Base-by-base conservation (phyloP, 2,329 filamentous ascomycete species). In the Penicillium sp. region DNA sequence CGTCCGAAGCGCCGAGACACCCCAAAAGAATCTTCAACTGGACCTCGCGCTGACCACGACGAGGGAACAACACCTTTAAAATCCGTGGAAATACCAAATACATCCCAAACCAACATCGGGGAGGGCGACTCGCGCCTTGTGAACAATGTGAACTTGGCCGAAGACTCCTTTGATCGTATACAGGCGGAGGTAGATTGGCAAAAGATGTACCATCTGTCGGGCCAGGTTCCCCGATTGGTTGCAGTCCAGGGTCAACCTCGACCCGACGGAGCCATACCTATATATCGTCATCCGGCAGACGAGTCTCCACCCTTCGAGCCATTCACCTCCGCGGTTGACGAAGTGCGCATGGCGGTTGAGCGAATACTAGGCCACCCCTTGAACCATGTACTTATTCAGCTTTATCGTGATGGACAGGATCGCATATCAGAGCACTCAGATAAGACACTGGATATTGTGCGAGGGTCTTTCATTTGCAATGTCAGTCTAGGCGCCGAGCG, bases 371-470 rank as follows among this genome's bases (percentile, higher is more conserved):
- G 90, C 0, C 94, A 97, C 68, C 78, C 84, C 0, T 77, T 99
- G 42, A 99, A 99, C 69, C 94, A 99, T 71, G 93, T 88, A 1
- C 78, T 99, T 48, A 95, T 99, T 46, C 94, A 99, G 70, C 84
- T 92, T 57, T 99, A 99, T 70, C 90, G 94, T n/a, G 83, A 84
- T 65, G 91, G 93, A 3, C 86, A 85, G 48, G 94, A 99, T 75
- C 91, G 91, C 71, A 99, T 99, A 61, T 94, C 91, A 0, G 94
- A 99, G 71, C 94, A 99, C 71, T 95, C 91, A 40, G 94, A 99
- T 73, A 99, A 99, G 77, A 96, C 93, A 0, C 80, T 99, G 25
- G 94, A 99, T 72, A 94, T 99, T 56, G 87, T 86, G 13, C 85
- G 84, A 27, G 86, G 82, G 5, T 94, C 90, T 25, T 93, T 83